Evolutionary conservation across 306 rosid genomes (phyloP), one percentile per base, ranked within the genome.

Genomic region (Malus sylvestris): DNA sequence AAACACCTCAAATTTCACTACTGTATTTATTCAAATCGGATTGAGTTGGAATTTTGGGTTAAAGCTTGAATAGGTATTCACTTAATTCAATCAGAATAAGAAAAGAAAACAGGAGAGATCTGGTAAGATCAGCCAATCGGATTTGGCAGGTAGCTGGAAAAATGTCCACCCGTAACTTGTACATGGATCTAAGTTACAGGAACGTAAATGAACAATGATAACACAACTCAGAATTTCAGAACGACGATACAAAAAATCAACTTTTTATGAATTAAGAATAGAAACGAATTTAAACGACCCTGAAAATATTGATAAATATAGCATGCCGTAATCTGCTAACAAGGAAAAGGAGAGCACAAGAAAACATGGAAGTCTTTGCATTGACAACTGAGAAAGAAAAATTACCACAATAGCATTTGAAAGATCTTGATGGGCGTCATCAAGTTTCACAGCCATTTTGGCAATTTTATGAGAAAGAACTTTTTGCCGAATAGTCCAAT

Each of bases 381-480:
- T 55, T 33, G 51, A 13, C 63, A 32, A 19, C 20, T 27, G 44
- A 62, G 49, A 15, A 7, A 12, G 63, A 79, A 69, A 63, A 85
- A 91, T 84, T 87, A 95, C 98, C 79, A 88, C 97, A 68, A 95
- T 89, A 83, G 91, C 97, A 86, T 95, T 92, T 80, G 99, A 95
- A 81, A 95, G 97, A 57, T 95, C 93, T 79, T 95, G 88, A 82
- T 92, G 99, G 71, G 99, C 97, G 67, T 95, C 93, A 78, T 95
- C 99, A 72, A 95, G 97, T 80, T 84, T 87, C 71, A 92, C 97
- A 78, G 99, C 99, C 91, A 90, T 90, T 86, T 95, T 92, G 57
- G 97, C 93, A 87, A 95, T 95, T 83, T 91, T 93, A 82, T 95
- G 99, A 70, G 97, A 92, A 75, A 95, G 93, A 84, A 92, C 93